Conservation (phyloP, 2,329 filamentous ascomycete species). For the Ophiostoma ips region DNA sequence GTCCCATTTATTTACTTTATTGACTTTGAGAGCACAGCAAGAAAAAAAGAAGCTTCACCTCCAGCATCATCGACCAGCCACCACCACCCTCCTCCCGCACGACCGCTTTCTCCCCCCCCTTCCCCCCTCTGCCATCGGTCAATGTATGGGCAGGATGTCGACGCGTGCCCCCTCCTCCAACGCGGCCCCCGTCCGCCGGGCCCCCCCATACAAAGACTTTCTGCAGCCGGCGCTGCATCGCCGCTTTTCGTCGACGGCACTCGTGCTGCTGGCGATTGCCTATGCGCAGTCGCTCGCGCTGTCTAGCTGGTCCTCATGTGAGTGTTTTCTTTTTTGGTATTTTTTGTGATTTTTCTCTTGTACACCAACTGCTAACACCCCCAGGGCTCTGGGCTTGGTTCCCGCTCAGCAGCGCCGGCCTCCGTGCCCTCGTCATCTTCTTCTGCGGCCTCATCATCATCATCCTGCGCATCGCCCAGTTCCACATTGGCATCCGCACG, state of each 20-base stretch:
- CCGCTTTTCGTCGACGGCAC: conserved; percentile 67
- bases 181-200: conserved; percentile 34
- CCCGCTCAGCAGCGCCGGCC: conserved; percentile 59
- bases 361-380: conserved; percentile 4
- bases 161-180: conserved; percentile 10
- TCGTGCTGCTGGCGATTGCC: conserved; percentile 54
- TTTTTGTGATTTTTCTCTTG: background rate
- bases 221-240: conserved; percentile 78
- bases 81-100: background rate
- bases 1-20: conserved; percentile 6
- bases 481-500: conserved; percentile 62
- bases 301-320: conserved; percentile 55
- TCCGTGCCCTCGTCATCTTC: conserved; percentile 65
- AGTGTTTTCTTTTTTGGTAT: conserved; percentile 20
- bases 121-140: conserved; percentile 21
- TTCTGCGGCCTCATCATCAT: conserved; percentile 63
- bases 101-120: background rate
- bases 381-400: conserved; percentile 78
- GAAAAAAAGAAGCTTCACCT: conserved; percentile 1
- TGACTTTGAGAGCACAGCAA: conserved; percentile 8
- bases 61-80: background rate
- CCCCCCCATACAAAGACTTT: conserved; percentile 66
- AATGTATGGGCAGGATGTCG: conserved; percentile 32
- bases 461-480: conserved; percentile 71
- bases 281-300: conserved; percentile 60